These are phyloP conservation scores for Jaapia argillacea DNA, from an alignment of 768 basidiomycete genomes.

Conservation along the genomic window DNA sequence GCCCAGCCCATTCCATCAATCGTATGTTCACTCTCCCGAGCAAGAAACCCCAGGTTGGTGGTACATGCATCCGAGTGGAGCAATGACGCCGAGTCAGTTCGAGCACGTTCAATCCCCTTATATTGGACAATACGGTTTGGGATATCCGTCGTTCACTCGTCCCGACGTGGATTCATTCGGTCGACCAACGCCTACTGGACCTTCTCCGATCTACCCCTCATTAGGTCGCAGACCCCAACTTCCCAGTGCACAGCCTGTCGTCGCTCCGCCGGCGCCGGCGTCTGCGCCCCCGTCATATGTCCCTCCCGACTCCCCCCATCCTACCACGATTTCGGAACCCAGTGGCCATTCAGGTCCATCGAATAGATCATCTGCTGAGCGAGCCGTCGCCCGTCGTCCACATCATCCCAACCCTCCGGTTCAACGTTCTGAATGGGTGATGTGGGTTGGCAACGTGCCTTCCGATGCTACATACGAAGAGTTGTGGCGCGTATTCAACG, in stretches of 20 bases:
- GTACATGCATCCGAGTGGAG: background rate
- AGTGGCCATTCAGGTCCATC: too few relatives aligned
- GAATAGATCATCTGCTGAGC: constrained; percentile 15
- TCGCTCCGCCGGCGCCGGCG: background rate
- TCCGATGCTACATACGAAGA: constrained; percentile 77
- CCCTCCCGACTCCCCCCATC: background rate
- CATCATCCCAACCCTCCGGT: constrained; percentile 67
- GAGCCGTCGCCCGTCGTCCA: constrained; percentile 31
- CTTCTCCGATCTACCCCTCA: too few relatives aligned
- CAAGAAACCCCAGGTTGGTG: background rate
- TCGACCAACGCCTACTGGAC: background rate
- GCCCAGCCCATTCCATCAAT: background rate
- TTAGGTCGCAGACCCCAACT: too few relatives aligned
- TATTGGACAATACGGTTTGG: background rate
- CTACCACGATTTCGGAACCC: background rate
- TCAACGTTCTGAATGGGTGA: constrained; percentile 83
- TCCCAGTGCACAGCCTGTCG: too few relatives aligned
- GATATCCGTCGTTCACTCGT: background rate
- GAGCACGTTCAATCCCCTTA: background rate
- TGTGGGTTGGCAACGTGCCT: constrained; percentile 95
- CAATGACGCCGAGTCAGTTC: background rate
- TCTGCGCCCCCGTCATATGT: background rate
- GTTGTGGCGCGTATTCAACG: constrained; percentile 75
- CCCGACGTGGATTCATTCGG: background rate
- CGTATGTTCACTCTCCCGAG: background rate